Base-by-base conservation (phyloP, 306 rosid species). In the Vicia faba region DNA sequence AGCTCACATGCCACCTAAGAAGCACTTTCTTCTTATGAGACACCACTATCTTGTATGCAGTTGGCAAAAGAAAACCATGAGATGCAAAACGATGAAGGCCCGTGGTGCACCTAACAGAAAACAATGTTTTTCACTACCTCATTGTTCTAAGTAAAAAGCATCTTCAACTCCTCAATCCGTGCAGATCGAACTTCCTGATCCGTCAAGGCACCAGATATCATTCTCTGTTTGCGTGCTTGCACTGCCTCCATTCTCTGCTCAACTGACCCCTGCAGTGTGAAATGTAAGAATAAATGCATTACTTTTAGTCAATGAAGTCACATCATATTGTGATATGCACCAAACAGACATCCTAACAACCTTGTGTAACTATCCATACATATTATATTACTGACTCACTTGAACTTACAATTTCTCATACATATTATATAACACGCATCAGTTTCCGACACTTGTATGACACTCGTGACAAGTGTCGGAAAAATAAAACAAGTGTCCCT, bases 231-330 rank as follows among this genome's bases (percentile, higher is more conserved):
- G 33, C 96, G 89, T 5, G 96, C 98, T 82, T 89, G 93, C 38
- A 92, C 98, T 45, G 93, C 98, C 80, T 89, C 96, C 97, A 89
- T 93, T 74, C 91, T 80, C 81, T 93, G 93, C 85, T 89, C 98
- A 23, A 89, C 97, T 3, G 96, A 84, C 61, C 96, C 97, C 97
- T 93, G 88, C 74, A 69, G 72, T 70, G 36, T 23, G 50, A 66
- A 46, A 49, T 45, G 80, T 53, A 53, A 54, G 50, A 61, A 14
- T 11, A 67, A 72, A 53, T 67, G 49, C 20, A 54, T 7, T 38
- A 49, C 23, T 66, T 68, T 55, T 41, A 63, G 49, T 50, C 43
- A 50, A 15, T 10, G 39, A 68, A 64, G 39, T 68, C 61, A 29
- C 43, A 9, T 64, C 44, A 73, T 54, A 35, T 36, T 75, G 72